A percentile compares a stretch with the other conserved stretches of the same genome.
Evolutionary conservation across 2,329 filamentous ascomycete species (phyloP).

Genomic region (Colletotrichum melonis): DNA sequence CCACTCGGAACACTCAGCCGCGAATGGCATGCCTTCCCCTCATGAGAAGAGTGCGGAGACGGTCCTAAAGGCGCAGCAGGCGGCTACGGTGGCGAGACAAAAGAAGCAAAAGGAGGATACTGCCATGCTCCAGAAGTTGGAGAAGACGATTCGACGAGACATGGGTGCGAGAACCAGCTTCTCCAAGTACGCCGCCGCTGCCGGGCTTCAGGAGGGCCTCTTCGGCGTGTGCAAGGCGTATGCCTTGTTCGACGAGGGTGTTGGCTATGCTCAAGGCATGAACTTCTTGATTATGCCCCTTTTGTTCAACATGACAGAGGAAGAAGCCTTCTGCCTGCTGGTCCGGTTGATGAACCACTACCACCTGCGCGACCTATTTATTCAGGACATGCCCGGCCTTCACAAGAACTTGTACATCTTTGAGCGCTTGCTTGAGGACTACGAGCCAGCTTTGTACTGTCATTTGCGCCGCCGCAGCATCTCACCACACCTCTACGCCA

Average conservation of each 20-base stretch:
- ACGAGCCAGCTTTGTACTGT: conserved; percentile 94
- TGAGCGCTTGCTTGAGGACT: conserved; percentile 90
- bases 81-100: conserved; percentile 74
- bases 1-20: conserved; percentile 79
- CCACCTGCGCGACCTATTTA: conserved; percentile 89
- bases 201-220: conserved; percentile 90
- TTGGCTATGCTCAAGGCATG: conserved; percentile 98
- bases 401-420: conserved; percentile 96
- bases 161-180: conserved; percentile 94
- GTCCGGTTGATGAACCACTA: conserved; percentile 98
- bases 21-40: conserved; percentile 65
- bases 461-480: conserved; percentile 91
- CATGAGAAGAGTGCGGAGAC: conserved; percentile 72
- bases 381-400: conserved; percentile 95
- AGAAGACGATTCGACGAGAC: conserved; percentile 92
- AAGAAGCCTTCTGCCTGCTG: conserved; percentile 94
- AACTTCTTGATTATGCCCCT: conserved; percentile 98
- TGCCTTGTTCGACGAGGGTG: conserved; percentile 91
- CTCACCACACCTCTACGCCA: conserved; percentile 92
- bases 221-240: conserved; percentile 98
- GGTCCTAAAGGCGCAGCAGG: conserved; percentile 73
- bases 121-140: conserved; percentile 80
- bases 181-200: conserved; percentile 92
- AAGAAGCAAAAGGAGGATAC: conserved; percentile 84
- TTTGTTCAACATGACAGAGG: conserved; percentile 97